phyloP scores from a whole-genome alignment of 1,139 yeast genomes.

The Kazachstania sp. region DNA sequence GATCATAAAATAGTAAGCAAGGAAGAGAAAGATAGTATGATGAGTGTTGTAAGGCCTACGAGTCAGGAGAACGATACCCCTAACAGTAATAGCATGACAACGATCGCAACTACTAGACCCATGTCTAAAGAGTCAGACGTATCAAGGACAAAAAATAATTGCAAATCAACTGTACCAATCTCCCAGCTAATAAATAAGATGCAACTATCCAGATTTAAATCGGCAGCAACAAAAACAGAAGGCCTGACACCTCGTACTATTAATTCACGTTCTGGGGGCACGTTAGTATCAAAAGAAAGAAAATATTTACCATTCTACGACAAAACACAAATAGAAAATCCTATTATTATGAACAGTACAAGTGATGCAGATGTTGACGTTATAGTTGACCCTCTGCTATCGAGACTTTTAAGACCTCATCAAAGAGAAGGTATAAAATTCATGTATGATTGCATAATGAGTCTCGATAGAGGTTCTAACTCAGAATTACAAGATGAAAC shows the following conservation, averaged over 20 bases:
- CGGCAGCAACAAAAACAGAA: not conserved
- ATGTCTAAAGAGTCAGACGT: not conserved
- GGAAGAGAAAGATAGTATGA: conserved; percentile 10
- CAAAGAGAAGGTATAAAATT: conserved; percentile 78
- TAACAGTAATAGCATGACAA: not conserved
- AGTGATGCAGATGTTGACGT: conserved; percentile 42
- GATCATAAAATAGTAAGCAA: conserved; percentile 36
- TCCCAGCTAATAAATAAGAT: not conserved
- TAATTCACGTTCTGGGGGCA: no score
- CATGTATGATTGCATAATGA: conserved; percentile 75
- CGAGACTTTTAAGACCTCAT: conserved; percentile 60
- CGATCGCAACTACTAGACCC: no score
- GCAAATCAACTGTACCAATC: not conserved
- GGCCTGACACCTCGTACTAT: not conserved
- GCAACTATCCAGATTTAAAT: not conserved
- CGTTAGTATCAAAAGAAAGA: not conserved
- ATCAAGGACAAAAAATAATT: not conserved
- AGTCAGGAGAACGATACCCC: not conserved
- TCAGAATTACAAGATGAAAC: conserved; percentile 13
- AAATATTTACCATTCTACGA: conserved; percentile 35
- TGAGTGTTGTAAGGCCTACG: not conserved
- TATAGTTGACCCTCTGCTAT: conserved; percentile 59
- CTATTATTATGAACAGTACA: conserved; percentile 41
- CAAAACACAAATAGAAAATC: conserved; percentile 32
- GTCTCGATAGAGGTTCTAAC: conserved; percentile 37